Conservation (phyloP, 2,329 filamentous ascomycete species). For the Lasiodiplodia theobromae region DNA sequence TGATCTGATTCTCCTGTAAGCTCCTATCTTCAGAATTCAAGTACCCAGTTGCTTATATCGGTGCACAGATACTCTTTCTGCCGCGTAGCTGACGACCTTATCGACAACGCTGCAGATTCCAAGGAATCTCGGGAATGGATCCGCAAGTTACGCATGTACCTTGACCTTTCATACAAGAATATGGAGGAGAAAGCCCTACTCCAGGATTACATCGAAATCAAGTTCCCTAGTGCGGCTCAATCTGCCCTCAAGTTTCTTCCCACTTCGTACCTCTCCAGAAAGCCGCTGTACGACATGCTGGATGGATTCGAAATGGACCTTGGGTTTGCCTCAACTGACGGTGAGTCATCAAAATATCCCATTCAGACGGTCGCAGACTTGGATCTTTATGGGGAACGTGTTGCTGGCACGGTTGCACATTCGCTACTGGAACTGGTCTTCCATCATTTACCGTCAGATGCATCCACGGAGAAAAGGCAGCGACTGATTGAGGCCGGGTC, state of each 20-base stretch:
- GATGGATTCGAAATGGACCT: constrained; percentile 75
- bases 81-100: constrained; percentile 74
- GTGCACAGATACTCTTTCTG: constrained; percentile 72
- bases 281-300: constrained; percentile 69
- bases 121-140: constrained; percentile 66
- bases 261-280: constrained; percentile 60
- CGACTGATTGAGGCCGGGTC: constrained; percentile 64
- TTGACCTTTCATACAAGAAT: constrained; percentile 60
- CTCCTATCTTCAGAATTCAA: constrained; percentile 3
- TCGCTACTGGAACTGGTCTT: constrained; percentile 73
- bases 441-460: constrained; percentile 52
- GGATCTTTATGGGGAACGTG: constrained; percentile 68
- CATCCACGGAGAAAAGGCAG: constrained; percentile 41
- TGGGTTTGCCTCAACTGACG: constrained; percentile 52
- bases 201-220: constrained; percentile 49
- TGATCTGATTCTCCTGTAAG: constrained; percentile 69
- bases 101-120: constrained; percentile 67
- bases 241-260: constrained; percentile 68
- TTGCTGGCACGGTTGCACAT: constrained; percentile 76
- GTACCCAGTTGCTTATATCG: constrained; percentile 32
- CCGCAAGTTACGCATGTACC: constrained; percentile 62
- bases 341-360: constrained; percentile 52
- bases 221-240: constrained; percentile 61
- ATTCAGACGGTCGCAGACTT: constrained; percentile 67
- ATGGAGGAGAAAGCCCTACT: constrained; percentile 36